Evolutionary conservation across 2,329 filamentous ascomycete species (phyloP).

Genomic region (Fusarium sp.): DNA sequence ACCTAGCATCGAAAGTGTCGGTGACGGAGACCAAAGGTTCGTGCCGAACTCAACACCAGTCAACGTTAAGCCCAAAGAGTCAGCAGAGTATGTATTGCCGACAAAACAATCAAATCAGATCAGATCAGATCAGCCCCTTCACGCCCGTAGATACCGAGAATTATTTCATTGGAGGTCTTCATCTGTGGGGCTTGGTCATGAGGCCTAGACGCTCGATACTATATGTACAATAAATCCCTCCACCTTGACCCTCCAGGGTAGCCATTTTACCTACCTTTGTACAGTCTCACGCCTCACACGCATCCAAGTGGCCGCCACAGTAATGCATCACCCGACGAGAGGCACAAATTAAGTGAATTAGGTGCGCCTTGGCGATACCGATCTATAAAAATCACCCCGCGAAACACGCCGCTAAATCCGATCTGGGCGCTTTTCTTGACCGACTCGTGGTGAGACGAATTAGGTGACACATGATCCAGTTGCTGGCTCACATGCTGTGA

Average conservation of each 20-base stretch:
- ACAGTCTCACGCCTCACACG: neutral
- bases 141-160: neutral
- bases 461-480: constrained; percentile 18
- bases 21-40: neutral
- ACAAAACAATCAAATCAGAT: neutral
- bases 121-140: neutral
- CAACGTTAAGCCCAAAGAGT: neutral
- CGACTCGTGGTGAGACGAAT: neutral
- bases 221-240: constrained; percentile 10
- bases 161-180: neutral
- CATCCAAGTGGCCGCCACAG: neutral
- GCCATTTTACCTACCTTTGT: neutral
- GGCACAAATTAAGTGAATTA: neutral
- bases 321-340: constrained; percentile 7
- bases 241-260: constrained; percentile 16
- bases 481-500: constrained; percentile 19
- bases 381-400: neutral
- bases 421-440: neutral
- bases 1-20: neutral
- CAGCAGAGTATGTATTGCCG: neutral
- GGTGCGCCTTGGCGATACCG: neutral
- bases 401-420: neutral
- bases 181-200: constrained; percentile 9
- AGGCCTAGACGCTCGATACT: neutral
- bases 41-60: neutral